A percentile compares a stretch with the other conserved stretches of the same genome.
Evolutionary conservation across 176 grass and related monocot species (phyloP).

Genomic region (Saccharum spontaneum): DNA sequence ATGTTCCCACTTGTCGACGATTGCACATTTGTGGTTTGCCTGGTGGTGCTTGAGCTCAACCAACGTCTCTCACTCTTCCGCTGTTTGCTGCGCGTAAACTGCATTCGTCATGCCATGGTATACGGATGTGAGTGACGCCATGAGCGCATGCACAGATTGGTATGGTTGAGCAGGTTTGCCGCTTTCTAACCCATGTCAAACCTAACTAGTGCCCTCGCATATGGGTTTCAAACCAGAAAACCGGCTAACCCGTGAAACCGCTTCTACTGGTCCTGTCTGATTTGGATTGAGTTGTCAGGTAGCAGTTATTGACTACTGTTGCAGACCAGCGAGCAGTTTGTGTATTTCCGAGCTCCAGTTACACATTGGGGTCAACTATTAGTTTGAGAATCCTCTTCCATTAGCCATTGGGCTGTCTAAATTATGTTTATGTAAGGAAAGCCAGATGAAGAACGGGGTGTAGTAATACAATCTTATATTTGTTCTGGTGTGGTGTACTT

Average conservation of each 20-base stretch:
- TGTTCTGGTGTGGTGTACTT: background rate
- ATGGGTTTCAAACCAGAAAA: background rate
- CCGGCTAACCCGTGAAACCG: background rate
- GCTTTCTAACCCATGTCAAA: background rate
- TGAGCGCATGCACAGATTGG: background rate
- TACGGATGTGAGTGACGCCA: background rate
- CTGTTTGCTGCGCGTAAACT: background rate
- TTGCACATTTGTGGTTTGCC: background rate
- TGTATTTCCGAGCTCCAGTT: background rate
- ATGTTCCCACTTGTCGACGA: too few species aligned
- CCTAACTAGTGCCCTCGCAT: background rate
- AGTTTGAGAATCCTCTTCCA: background rate
- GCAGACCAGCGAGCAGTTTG: background rate
- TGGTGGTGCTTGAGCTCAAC: background rate
- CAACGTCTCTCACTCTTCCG: background rate
- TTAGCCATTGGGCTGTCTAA: background rate
- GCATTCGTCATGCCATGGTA: background rate
- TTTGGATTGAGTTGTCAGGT: background rate
- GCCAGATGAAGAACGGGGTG: background rate
- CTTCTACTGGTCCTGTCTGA: too few species aligned
- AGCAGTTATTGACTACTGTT: background rate
- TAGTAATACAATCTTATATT: conserved; percentile 21
- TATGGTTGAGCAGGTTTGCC: background rate
- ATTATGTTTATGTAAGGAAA: background rate
- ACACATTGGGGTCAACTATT: background rate